A percentile compares a stretch with the other conserved stretches of the same genome.
phyloP scores from a whole-genome alignment of 1,139 yeast genomes.

The Saccharomyces pastorianus region DNA sequence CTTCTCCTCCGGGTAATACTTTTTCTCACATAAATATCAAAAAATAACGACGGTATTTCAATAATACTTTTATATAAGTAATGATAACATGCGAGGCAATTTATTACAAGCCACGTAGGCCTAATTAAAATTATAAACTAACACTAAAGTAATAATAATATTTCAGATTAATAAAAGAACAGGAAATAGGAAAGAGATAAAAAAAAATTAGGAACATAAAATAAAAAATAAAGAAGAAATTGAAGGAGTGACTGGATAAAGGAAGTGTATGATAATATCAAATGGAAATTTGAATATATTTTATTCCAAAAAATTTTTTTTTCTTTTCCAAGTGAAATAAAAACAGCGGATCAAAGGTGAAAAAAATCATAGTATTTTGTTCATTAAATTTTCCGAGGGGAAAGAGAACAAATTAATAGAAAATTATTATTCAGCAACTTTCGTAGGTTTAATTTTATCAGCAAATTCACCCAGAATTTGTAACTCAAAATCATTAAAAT shows the following conservation, averaged over 20 bases:
- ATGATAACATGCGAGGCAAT: background rate
- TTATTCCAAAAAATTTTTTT: background rate
- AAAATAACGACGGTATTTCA: background rate
- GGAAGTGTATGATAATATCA: background rate
- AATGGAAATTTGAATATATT: background rate
- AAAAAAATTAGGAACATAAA: background rate
- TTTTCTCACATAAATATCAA: background rate
- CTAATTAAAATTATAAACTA: background rate
- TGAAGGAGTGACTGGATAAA: background rate
- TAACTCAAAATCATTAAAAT: constrained; percentile 36
- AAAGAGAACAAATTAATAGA: background rate
- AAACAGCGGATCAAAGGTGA: background rate
- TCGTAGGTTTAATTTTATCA: constrained; percentile 22
- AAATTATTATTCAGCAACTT: background rate
- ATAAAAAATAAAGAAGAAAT: background rate
- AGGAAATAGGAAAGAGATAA: background rate
- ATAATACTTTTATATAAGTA: background rate
- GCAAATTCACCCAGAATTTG: constrained; percentile 35
- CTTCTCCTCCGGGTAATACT: background rate
- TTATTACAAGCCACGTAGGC: background rate
- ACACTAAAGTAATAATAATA: background rate
- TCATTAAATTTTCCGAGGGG: background rate
- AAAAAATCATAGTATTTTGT: background rate
- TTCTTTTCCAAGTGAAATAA: background rate
- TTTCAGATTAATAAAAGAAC: background rate